Conservation (phyloP, 1,139 yeast species). For the Candida mesenterica region DNA sequence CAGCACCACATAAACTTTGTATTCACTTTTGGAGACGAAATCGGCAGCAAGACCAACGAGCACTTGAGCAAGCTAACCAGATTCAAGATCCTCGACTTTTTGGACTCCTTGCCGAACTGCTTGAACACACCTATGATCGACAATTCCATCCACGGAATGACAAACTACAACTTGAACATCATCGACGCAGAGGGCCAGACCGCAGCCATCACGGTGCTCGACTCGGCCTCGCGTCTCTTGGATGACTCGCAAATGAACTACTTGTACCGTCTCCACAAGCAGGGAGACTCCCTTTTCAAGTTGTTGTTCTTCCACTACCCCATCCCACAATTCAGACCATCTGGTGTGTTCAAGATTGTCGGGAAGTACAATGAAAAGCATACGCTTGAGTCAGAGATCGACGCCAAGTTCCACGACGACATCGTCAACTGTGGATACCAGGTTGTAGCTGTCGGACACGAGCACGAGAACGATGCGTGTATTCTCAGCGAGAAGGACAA, state of each 20-base stretch:
- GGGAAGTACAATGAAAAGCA: slow-evolving; percentile 51
- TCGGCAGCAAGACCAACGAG: slow-evolving; percentile 11
- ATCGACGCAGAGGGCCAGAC: slow-evolving; percentile 17
- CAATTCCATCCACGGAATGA: slow-evolving; percentile 30
- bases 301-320: slow-evolving; percentile 52
- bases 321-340: slow-evolving; percentile 51
- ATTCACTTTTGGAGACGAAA: slow-evolving; percentile 41
- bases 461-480: slow-evolving; percentile 57
- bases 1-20: slow-evolving; percentile 30
- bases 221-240: slow-evolving; percentile 29
- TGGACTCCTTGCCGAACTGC: slow-evolving; percentile 39
- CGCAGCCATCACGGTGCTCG: slow-evolving; percentile 34
- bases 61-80: slow-evolving; percentile 5
- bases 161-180: slow-evolving; percentile 35
- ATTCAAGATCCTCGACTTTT: slow-evolving; percentile 16
- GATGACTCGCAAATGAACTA: slow-evolving; percentile 31
- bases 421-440: slow-evolving; percentile 37
- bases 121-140: slow-evolving; percentile 25
- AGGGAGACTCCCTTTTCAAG: slow-evolving; percentile 22
- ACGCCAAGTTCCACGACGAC: slow-evolving; percentile 35
- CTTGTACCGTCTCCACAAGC: slow-evolving; percentile 15
- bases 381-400: slow-evolving; percentile 33
- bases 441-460: slow-evolving; percentile 53
- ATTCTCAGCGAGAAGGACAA: slow-evolving; percentile 18
- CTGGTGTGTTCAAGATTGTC: slow-evolving; percentile 45